These are phyloP conservation scores for Paramecium sonneborni DNA, from an alignment of 73 alveolate species.

Conservation along the genomic window DNA sequence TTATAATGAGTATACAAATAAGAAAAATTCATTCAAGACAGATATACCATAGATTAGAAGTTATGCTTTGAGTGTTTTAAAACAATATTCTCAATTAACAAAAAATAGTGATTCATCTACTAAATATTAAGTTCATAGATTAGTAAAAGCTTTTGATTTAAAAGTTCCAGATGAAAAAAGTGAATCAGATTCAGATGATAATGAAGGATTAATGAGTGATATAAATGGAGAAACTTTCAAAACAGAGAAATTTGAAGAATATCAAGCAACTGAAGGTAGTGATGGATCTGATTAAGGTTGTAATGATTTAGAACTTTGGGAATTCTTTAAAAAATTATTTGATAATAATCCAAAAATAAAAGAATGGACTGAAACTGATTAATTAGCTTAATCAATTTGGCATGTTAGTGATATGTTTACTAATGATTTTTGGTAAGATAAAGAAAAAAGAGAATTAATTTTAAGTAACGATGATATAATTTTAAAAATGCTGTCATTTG, in stretches of 20 bases:
- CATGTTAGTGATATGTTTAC: slow-evolving; percentile 42
- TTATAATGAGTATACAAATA: not conserved
- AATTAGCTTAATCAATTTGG: slow-evolving; percentile 30
- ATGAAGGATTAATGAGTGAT: not conserved
- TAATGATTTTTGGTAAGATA: not conserved
- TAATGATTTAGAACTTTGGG: slow-evolving; percentile 40
- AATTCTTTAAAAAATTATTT: slow-evolving; percentile 5
- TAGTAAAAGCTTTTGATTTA: slow-evolving; percentile 11
- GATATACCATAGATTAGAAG: not conserved
- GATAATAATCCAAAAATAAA: not conserved
- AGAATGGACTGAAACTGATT: not conserved
- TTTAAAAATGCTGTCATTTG: not conserved
- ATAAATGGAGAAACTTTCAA: not conserved
- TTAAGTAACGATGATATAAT: not conserved
- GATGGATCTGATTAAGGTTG: not conserved
- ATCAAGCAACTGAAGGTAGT: not conserved
- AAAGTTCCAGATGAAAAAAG: not conserved
- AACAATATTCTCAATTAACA: not conserved
- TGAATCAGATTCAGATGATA: not conserved
- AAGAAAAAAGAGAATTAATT: not conserved
- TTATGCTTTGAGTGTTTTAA: slow-evolving; percentile 8
- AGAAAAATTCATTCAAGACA: not conserved
- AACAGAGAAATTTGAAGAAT: not conserved
- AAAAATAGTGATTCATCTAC: not conserved
- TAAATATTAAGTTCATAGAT: slow-evolving; percentile 20